These are phyloP conservation scores for Nicotiana paniculata DNA, from an alignment of 257 asterid genomes.

Conservation along the genomic window DNA sequence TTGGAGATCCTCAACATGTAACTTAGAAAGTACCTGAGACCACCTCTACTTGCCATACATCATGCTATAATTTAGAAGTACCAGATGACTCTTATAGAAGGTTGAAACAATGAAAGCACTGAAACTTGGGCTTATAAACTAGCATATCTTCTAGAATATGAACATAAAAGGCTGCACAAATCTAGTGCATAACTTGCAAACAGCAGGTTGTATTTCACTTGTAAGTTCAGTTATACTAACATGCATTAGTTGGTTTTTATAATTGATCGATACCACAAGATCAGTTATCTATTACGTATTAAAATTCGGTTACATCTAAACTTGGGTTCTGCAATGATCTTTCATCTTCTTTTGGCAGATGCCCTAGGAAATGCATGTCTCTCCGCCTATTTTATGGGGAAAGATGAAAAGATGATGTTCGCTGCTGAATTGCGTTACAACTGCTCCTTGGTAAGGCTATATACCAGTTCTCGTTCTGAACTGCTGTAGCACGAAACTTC, in stretches of 20 bases:
- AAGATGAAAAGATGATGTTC: slow-evolving; percentile 61
- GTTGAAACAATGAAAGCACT: too few relatives aligned
- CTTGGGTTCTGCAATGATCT: not conserved
- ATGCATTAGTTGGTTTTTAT: too few relatives aligned
- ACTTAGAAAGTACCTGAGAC: too few relatives aligned
- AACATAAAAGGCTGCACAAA: not conserved
- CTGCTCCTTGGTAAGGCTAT: slow-evolving; percentile 59
- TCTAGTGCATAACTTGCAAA: too few relatives aligned
- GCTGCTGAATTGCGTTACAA: slow-evolving; percentile 79
- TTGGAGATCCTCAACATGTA: accelerated
- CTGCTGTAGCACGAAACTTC: too few relatives aligned
- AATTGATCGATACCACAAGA: not conserved
- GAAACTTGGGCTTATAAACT: too few relatives aligned
- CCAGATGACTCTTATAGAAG: not conserved
- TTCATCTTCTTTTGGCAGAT: slow-evolving; percentile 35
- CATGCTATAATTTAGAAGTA: not conserved
- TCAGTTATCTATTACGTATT: not conserved
- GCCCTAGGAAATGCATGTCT: slow-evolving; percentile 77
- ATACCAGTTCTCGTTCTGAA: too few relatives aligned
- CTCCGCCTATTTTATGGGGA: slow-evolving; percentile 64
- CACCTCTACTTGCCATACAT: too few relatives aligned
- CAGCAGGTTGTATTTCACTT: too few relatives aligned
- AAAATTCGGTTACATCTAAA: not conserved
- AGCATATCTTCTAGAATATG: too few relatives aligned
- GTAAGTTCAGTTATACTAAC: too few relatives aligned